Percentiles rank a stretch among this genome's conserved stretches.
Evolutionary conservation across 257 asterid species (phyloP).

Genomic region (Solanum chiquidenum): DNA sequence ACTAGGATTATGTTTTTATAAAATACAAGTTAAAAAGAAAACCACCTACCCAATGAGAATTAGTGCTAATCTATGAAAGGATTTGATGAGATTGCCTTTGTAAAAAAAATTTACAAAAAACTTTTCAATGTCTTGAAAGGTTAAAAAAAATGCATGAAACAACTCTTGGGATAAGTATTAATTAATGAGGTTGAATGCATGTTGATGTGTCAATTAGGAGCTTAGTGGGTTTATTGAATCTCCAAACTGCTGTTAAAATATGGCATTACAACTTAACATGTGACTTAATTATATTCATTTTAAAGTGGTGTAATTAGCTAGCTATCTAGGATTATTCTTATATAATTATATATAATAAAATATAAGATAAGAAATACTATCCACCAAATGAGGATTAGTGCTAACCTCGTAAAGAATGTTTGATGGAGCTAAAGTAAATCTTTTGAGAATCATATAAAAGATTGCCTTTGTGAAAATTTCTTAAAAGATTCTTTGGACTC

Average conservation of each 20-base stretch:
- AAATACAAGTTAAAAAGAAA: not conserved
- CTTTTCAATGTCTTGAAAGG: slow-evolving; percentile 15
- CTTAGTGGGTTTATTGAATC: not conserved
- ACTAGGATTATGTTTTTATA: not conserved
- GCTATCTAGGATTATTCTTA: not conserved
- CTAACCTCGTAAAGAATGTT: not conserved
- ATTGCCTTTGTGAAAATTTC: not conserved
- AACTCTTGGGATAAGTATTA: not conserved
- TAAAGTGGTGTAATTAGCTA: not conserved
- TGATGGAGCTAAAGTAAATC: slow-evolving; percentile 3
- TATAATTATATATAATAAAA: not conserved
- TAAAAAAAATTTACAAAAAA: not conserved
- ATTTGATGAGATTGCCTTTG: not conserved
- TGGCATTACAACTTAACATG: not conserved
- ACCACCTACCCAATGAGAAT: slow-evolving; percentile 5
- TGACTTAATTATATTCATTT: not conserved
- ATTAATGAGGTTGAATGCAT: not conserved
- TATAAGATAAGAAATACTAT: not conserved
- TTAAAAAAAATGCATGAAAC: not conserved
- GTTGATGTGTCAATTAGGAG: not conserved
- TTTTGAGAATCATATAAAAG: slow-evolving; percentile 1
- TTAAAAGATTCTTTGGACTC: slow-evolving; percentile 10
- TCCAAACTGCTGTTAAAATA: not conserved
- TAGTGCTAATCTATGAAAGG: not conserved
- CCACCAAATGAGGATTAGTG: slow-evolving; percentile 2